A percentile compares a stretch with the other conserved stretches of the same genome.
phyloP scores from a whole-genome alignment of 2,329 filamentous ascomycete species.

The Pseudogymnoascus sp. region DNA sequence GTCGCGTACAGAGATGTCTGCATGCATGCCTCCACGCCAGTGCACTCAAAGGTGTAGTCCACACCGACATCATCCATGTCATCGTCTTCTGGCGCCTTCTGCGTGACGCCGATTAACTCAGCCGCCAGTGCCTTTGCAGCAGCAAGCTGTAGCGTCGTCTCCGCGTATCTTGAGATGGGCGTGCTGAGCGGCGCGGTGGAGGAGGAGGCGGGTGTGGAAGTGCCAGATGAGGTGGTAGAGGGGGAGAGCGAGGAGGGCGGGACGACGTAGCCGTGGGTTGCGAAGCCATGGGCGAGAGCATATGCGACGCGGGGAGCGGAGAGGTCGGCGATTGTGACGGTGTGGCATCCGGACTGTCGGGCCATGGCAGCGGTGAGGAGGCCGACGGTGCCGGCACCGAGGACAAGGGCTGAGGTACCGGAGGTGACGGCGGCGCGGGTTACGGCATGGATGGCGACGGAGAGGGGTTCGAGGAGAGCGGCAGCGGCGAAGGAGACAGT shows the following conservation, averaged over 20 bases:
- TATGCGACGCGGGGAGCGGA: constrained; percentile 45
- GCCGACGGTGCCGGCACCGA: constrained; percentile 82
- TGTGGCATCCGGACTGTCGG: constrained; percentile 72
- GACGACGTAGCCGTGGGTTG: constrained; percentile 51
- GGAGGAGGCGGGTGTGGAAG: constrained; percentile 39
- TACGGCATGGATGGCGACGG: constrained; percentile 79
- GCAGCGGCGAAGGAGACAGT: constrained; percentile 67
- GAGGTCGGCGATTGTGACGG: constrained; percentile 80
- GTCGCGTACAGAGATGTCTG: constrained; percentile 67
- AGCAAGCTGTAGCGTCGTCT: constrained; percentile 64
- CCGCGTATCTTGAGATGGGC: constrained; percentile 71
- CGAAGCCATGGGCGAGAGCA: constrained; percentile 51
- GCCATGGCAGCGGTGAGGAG: constrained; percentile 82
- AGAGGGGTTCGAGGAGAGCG: constrained; percentile 81
- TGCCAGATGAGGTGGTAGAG: constrained; percentile 39
- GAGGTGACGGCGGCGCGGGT: constrained; percentile 65
- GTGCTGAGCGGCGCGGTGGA: constrained; percentile 41
- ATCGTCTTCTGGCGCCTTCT: constrained; percentile 58
- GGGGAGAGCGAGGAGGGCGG: constrained; percentile 39
- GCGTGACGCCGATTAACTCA: constrained; percentile 64
- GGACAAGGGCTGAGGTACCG: constrained; percentile 72
- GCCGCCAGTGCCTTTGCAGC: constrained; percentile 57
- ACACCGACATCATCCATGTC: constrained; percentile 65
- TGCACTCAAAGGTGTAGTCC: constrained; percentile 56
- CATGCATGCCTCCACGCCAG: constrained; percentile 70